These are phyloP conservation scores for Usnea hakonensis DNA, from an alignment of 495 filamentous ascomycete genomes.

Conservation along the genomic window DNA sequence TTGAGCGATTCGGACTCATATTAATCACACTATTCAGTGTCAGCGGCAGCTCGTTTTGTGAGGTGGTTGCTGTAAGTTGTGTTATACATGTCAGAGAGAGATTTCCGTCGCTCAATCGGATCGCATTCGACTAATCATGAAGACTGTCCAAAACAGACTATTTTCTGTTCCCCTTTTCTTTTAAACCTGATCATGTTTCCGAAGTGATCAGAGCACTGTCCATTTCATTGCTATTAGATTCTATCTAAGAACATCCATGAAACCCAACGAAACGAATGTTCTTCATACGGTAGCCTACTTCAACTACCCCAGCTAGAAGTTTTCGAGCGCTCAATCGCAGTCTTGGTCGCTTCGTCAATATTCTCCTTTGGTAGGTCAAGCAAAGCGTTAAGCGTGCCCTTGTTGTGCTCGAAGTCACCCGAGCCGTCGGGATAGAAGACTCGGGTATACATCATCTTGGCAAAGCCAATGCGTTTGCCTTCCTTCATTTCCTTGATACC, in stretches of 20 bases:
- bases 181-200: neutral
- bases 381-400: slow-evolving; percentile 39
- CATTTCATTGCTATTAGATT: neutral
- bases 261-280: neutral
- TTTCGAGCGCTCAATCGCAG: slow-evolving; percentile 28
- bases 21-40: too few species aligned
- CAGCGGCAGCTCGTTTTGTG: too few species aligned
- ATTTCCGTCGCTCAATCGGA: neutral
- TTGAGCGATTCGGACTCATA: too few species aligned
- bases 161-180: neutral
- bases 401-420: slow-evolving; percentile 34
- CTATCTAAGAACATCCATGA: neutral
- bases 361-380: slow-evolving; percentile 51
- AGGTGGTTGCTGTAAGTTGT: too few species aligned
- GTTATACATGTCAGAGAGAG: too few species aligned
- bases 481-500: slow-evolving; percentile 35
- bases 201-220: neutral
- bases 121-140: neutral
- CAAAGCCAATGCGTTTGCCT: slow-evolving; percentile 43
- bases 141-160: neutral
- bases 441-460: slow-evolving; percentile 43
- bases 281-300: neutral
- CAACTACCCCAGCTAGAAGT: neutral
- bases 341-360: slow-evolving; percentile 47
- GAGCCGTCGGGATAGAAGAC: slow-evolving; percentile 42